phyloP scores from a whole-genome alignment of 2,329 filamentous ascomycete species.

The Xylariaceae sp. region DNA sequence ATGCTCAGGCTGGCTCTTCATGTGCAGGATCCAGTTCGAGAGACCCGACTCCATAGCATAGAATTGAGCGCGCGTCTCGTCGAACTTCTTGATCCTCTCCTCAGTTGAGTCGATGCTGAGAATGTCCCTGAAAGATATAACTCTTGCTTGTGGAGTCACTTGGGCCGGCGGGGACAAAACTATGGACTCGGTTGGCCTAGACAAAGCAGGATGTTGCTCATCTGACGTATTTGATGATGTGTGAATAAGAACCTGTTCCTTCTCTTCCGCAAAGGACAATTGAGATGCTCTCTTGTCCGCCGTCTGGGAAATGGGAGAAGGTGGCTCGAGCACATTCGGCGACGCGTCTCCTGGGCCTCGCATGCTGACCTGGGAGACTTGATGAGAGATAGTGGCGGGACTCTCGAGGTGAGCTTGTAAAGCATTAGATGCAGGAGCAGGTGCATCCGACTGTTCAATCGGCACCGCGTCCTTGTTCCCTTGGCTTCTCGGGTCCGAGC shows the following conservation, averaged over 20 bases:
- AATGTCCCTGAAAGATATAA: constrained; percentile 75
- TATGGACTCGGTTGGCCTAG: constrained; percentile 1
- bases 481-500: constrained; percentile 1
- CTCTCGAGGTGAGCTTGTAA: constrained; percentile 22
- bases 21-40: constrained; percentile 55
- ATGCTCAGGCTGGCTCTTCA: constrained; percentile 53
- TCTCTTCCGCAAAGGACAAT: constrained; percentile 49
- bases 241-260: constrained; percentile 38
- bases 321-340: constrained; percentile 40
- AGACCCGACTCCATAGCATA: constrained; percentile 75
- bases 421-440: constrained; percentile 5
- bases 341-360: constrained; percentile 34
- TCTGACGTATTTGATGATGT: constrained; percentile 41
- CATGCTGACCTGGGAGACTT: constrained; percentile 43
- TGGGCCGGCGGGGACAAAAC: constrained; percentile 10
- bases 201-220: constrained; percentile 40
- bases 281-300: constrained; percentile 36
- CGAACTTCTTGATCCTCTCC: constrained; percentile 74
- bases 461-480: background rate
- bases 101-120: constrained; percentile 65
- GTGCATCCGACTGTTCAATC: constrained; percentile 1
- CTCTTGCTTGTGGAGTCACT: constrained; percentile 35
- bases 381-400: constrained; percentile 36
- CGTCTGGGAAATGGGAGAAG: constrained; percentile 47
- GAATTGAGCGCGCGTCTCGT: constrained; percentile 72